Evolutionary conservation across 768 basidiomycete species (phyloP), one percentile per base, ranked within the genome.

Genomic region (Mycena olivaceomarginata): DNA sequence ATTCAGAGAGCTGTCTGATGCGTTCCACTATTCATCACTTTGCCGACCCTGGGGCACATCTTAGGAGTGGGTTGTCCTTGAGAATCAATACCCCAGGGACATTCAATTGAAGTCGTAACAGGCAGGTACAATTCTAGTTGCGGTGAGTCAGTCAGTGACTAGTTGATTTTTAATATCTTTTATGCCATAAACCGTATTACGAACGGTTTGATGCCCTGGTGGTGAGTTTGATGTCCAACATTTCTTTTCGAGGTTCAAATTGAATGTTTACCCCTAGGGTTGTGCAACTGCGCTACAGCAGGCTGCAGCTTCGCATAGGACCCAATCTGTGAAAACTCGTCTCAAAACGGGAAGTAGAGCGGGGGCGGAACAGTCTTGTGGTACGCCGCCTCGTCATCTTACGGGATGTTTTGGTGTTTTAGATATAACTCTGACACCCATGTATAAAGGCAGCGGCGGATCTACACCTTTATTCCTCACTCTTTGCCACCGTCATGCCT

Each of bases 1-100:
- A 45, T 45, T 45, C 43, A 45, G 43, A 45, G 43, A 45, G 43
- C 43, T 45, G 43, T 53, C 5, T 53, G 20, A 53, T 53, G 51
- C n/a, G 51, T 53, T 53, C 51, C 51, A 22, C n/a, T 53, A 13
- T 53, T n/a, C 67, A 69, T 69, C 67, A 69, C 15, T 62, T 70
- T 62, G 43, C 69, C 69, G 57, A 62, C 59, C 69, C 69, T 70
- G 69, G 62, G 69, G 59, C 69, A 48, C 69, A 59, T 69, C 53
- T 69, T 57, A 69, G 67, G 43, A 45, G 51, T 48, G 45, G 45
- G 41, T 48, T 48, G 25, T 48, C 6, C 43, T 45, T 45, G 43
- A 15, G 13, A 10, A 45, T 45, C 43, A 45, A 45, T 31, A 31
- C 31, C 31, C 31, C 31, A 31, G 31, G 31, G 31, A 31, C 31